Evolutionary conservation across 2,329 filamentous ascomycete species (phyloP), one percentile per base, ranked within the genome.

Genomic region (Colletotrichum eremochloae): DNA sequence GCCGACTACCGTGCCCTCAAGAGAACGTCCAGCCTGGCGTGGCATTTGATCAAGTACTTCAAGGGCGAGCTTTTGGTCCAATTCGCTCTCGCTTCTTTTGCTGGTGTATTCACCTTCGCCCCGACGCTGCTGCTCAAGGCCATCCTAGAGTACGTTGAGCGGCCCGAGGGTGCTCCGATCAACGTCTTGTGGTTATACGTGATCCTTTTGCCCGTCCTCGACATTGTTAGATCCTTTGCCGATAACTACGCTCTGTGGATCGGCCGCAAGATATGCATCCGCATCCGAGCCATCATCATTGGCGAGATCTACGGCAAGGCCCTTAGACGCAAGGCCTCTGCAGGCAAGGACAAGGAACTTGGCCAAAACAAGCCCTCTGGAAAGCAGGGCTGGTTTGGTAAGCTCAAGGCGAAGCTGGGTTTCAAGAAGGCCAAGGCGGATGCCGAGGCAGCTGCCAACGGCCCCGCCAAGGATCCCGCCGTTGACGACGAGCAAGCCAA

Each of bases 261-360:
- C 71, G 96, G 96, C 20, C 92, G 96, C 68, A 97, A 95, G 82
- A 93, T 98, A 74, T 98, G 95, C 82, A 96, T 99, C 77, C 92
- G 94, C 74, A 87, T 98, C 55, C 93, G 96, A 74, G 95, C 96
- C 63, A 96, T 99, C 79, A 95, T 99, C 74, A 94, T 99, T 75
- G 96, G 96, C 67, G 96, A 99, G 79, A 96, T 99, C 58, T 99
- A 99, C 80, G 94, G 95, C 69, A 99, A 99, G 84, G 94, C 96
- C 1, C 87, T 99, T 24, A 91, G 97, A 75, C 92, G 96, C 76
- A 97, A 97, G 82, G 96, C 95, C 24, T 92, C 94, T 31, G 91
- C 95, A 11, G 90, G 91, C 24, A 88, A 87, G 48, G 95, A 98
- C 76, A 91, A 92, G 65, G 87, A 92, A 0, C 85, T 96, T 20